phyloP scores from a whole-genome alignment of 2,329 filamentous ascomycete genomes.

The Clonostachys rhizophaga region DNA sequence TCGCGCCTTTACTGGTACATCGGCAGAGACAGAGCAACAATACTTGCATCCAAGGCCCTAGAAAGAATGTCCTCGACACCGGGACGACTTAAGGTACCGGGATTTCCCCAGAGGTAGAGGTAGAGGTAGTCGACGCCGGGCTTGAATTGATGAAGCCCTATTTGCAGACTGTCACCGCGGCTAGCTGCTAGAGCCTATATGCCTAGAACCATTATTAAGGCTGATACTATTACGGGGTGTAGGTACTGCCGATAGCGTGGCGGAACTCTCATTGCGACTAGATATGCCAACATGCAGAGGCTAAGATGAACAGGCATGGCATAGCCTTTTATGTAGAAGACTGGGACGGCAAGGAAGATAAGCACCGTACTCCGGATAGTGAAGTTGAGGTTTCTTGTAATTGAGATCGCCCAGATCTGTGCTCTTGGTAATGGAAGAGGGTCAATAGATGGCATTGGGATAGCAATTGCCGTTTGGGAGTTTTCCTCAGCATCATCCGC shows the following conservation, averaged over 20 bases:
- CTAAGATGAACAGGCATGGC: slow-evolving; percentile 40
- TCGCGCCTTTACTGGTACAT: slow-evolving; percentile 58
- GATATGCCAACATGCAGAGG: slow-evolving; percentile 47
- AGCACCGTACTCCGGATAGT: slow-evolving; percentile 38
- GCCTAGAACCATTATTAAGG: slow-evolving; percentile 43
- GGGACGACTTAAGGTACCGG: slow-evolving; percentile 15
- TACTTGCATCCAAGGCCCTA: slow-evolving; percentile 50
- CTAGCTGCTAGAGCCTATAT: slow-evolving; percentile 48
- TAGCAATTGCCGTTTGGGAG: no score
- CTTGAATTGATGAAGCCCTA: slow-evolving; percentile 40
- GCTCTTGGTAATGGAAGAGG: slow-evolving; percentile 37
- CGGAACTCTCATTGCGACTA: slow-evolving; percentile 36
- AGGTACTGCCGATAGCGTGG: slow-evolving; percentile 46
- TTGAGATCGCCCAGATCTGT: slow-evolving; percentile 41
- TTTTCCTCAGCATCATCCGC: no score
- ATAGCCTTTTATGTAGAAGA: slow-evolving; percentile 49
- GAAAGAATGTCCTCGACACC: slow-evolving; percentile 54
- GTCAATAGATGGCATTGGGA: no score
- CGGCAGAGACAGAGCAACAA: slow-evolving; percentile 53
- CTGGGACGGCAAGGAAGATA: slow-evolving; percentile 44
- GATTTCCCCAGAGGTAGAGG: slow-evolving; percentile 3
- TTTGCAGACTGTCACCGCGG: slow-evolving; percentile 29
- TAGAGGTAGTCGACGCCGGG: slow-evolving; percentile 46
- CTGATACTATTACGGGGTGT: slow-evolving; percentile 53
- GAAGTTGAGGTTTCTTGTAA: slow-evolving; percentile 39